Evolutionary conservation across 495 filamentous ascomycete species (phyloP), one percentile per base, ranked within the genome.

Genomic region (Tuber microsphaerosporum): DNA sequence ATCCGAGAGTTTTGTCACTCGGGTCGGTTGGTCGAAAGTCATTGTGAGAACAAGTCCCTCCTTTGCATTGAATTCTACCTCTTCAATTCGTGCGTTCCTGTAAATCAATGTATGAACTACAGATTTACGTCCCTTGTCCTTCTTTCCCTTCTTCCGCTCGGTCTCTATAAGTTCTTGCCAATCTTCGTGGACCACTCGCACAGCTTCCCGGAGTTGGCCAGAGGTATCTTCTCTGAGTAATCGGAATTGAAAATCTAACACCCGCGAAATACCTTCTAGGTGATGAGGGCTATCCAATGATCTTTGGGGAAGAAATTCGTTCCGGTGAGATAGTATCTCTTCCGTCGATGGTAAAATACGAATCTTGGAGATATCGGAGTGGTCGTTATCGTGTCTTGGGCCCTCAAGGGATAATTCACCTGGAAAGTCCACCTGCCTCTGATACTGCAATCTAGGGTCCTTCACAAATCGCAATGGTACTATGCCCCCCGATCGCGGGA

Each of bases 181-280:
- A 73, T 81, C 51, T 75, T 81, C 71, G 69, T 86, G 81, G 26
- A 87, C 84, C 7, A 83, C 74, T 20, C 83, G 83, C 8, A 91
- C 85, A 8, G 87, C 86, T 79, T 92, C 89, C 68, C 88, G 84
- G 3, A 92, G 84, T 76, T 88, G 88, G 7, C 90, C 90, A 1
- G 90, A 82, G 1, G 87, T 90, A 80, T 92, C 90, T 83, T 91
- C 89, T 19, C 90, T 85, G 10, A 92, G 83, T 6, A 93, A 85
- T 26, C 91, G 86, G 75, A 93, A 93, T 76, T 93, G 89, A 72
- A 89, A 84, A 79, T 94, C 91, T 0, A 94, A 82, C 1, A 92
- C 84, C 0, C 91, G 88, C 1, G 82, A 83, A 17, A 91, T 84
- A 10, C 90, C 91, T 17, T 83, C 77, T 3, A 88, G 75, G 81